phyloP scores from a whole-genome alignment of 2,329 filamentous ascomycete species.

The Alternaria hordeiaustralica region DNA sequence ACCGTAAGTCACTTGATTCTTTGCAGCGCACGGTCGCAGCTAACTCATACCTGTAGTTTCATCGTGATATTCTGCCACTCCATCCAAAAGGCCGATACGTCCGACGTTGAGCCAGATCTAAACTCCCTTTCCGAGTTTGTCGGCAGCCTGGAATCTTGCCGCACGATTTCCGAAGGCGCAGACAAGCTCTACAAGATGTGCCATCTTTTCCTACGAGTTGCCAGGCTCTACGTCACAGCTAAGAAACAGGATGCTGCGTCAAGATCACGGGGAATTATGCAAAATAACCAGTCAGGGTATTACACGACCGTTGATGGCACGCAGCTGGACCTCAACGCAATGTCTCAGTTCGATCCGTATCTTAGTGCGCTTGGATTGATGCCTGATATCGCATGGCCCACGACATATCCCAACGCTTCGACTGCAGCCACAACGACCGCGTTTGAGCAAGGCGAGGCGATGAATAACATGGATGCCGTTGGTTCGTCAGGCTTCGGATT shows the following conservation, averaged over 20 bases:
- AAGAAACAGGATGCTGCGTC: slow-evolving; percentile 54
- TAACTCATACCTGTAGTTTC: slow-evolving; percentile 35
- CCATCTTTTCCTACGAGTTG: slow-evolving; percentile 67
- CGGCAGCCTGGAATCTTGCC: slow-evolving; percentile 60
- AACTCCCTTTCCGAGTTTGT: slow-evolving; percentile 63
- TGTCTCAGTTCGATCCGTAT: slow-evolving; percentile 66
- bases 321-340: slow-evolving; percentile 31
- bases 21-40: neutral
- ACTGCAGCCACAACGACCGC: slow-evolving; percentile 10
- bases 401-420: slow-evolving; percentile 2
- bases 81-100: slow-evolving; percentile 59
- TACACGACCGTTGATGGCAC: slow-evolving; percentile 19
- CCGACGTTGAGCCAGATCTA: slow-evolving; percentile 64
- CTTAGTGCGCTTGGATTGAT: slow-evolving; percentile 69
- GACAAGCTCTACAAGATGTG: slow-evolving; percentile 68
- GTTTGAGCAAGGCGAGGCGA: slow-evolving; percentile 7
- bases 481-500: slow-evolving; percentile 14
- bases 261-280: slow-evolving; percentile 4
- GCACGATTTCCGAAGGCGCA: slow-evolving; percentile 63
- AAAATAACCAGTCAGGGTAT: slow-evolving; percentile 13
- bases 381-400: slow-evolving; percentile 46
- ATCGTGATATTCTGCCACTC: slow-evolving; percentile 58
- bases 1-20: slow-evolving; percentile 33
- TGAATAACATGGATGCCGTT: neutral
- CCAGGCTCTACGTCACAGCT: slow-evolving; percentile 67